Base-by-base conservation (phyloP, 2,329 filamentous ascomycete genomes). In the Colletotrichum lindemuthianum region DNA sequence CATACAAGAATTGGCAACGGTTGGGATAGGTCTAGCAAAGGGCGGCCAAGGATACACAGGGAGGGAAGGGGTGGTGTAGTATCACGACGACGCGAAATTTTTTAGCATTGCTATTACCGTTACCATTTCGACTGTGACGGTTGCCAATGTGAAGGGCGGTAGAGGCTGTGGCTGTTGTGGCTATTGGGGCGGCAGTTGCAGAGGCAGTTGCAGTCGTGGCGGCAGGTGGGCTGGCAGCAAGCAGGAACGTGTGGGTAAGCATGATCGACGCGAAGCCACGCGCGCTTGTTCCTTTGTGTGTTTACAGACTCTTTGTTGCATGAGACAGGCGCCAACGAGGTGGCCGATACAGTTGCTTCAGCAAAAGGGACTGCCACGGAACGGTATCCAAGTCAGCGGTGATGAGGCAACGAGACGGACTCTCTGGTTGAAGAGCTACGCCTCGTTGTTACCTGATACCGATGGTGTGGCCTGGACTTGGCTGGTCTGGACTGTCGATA, bases 201-300 rank as follows among this genome's bases (percentile, higher is more conserved):
- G 37, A 49, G 15, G 57, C 57, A 45, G 50, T 56, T 61, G 61
- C 57, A 58, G 61, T 58, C 61, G 45, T 40, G 34, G 45, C 45
- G 53, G 44, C 55, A 54, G 60, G 60, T 65, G 61, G 34, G 51
- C 58, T 45, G 57, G 34, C 57, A 54, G 55, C 56, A 15, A 39
- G 36, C 48, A 24, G 47, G 15, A 32, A 16, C 5, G 44, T n/a
- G 15, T 39, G 39, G 32, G n/a, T 8, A 43, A 8, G 53, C 24
- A 10, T 24, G 33, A 47, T 41, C 59, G 16, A 32, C 12, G 11
- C 24, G 40, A 8, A 52, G 15, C 60, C 48, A 59, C 48, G 15
- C 15, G 6, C 33, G 33, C 41, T 33, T 37, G 45, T 50, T 44
- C 41, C 61, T 65, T 65, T 65, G 61, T 65, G 37, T 60, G 37